A percentile compares a stretch with the other conserved stretches of the same genome.
phyloP scores from a whole-genome alignment of 73 alveolate species.

The Paramecium tetraurelia region DNA sequence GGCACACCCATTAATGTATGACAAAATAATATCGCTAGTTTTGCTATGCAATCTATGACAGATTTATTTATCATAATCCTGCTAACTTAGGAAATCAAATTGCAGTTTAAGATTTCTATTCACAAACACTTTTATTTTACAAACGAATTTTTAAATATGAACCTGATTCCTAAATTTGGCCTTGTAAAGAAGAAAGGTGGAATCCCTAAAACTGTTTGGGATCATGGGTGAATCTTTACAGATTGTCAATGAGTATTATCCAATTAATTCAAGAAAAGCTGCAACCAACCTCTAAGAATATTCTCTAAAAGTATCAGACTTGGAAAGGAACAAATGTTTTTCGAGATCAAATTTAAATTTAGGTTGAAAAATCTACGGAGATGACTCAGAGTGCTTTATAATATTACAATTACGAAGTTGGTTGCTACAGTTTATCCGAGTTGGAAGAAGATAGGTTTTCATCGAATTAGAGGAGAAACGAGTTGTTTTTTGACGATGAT shows the following conservation, averaged over 20 bases:
- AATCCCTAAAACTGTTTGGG: neutral
- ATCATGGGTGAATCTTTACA: conserved; percentile 10
- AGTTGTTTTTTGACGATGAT: neutral
- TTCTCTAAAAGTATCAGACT: neutral
- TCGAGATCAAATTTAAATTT: neutral
- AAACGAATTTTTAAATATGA: neutral
- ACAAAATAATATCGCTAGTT: neutral
- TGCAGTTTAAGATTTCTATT: neutral
- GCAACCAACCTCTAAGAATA: neutral
- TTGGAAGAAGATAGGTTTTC: neutral
- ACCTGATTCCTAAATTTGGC: neutral
- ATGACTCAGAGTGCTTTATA: neutral
- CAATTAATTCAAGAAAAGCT: neutral
- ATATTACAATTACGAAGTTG: neutral
- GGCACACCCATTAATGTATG: conserved; percentile 40
- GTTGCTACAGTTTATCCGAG: neutral
- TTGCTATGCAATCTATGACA: neutral
- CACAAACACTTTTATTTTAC: neutral
- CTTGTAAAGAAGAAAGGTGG: neutral
- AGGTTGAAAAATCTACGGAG: neutral
- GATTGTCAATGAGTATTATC: neutral
- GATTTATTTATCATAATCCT: conserved; percentile 15
- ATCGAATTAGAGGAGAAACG: neutral
- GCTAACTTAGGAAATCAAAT: neutral
- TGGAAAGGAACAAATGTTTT: neutral